Evolutionary conservation across 108 stramenopile species (phyloP).

Genomic region (Epithemia pelagica): DNA sequence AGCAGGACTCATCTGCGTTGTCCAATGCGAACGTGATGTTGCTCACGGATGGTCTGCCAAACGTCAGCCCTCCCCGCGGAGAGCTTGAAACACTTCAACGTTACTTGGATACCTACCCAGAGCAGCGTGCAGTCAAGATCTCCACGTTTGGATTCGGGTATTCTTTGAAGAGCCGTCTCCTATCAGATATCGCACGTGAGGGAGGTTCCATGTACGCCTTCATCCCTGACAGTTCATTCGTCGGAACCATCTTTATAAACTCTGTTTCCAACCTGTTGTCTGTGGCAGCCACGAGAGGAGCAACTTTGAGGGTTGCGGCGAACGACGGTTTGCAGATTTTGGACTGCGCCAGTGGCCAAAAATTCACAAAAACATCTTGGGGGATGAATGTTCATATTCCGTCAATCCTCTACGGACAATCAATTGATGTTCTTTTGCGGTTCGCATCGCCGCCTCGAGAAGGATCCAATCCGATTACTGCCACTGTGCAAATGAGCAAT

Average conservation of each 20-base stretch:
- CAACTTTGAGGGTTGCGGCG: not conserved
- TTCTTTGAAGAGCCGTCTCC: constrained; percentile 16
- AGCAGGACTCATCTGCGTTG: not conserved
- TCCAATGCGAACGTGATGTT: not conserved
- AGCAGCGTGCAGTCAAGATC: constrained; percentile 7
- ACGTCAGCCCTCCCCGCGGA: constrained; percentile 30
- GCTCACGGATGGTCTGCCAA: constrained; percentile 21
- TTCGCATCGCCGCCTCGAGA: not conserved
- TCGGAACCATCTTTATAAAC: constrained; percentile 32
- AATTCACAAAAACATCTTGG: not conserved
- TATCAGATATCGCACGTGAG: constrained; percentile 15
- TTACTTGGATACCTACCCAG: constrained; percentile 13
- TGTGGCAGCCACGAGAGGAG: not conserved
- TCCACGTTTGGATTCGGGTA: constrained; percentile 38
- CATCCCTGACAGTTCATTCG: constrained; percentile 31
- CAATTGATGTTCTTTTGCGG: not conserved
- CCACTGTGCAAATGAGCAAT: not conserved
- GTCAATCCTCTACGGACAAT: not conserved
- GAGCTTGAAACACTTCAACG: constrained; percentile 25
- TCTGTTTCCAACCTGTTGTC: constrained; percentile 1
- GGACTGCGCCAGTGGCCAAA: not conserved
- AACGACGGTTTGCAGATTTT: not conserved
- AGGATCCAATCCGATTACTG: not conserved
- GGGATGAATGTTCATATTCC: not conserved
- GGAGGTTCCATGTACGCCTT: constrained; percentile 24